These are phyloP conservation scores for Dentipellis fragilis DNA, from an alignment of 768 basidiomycete genomes.

Conservation along the genomic window DNA sequence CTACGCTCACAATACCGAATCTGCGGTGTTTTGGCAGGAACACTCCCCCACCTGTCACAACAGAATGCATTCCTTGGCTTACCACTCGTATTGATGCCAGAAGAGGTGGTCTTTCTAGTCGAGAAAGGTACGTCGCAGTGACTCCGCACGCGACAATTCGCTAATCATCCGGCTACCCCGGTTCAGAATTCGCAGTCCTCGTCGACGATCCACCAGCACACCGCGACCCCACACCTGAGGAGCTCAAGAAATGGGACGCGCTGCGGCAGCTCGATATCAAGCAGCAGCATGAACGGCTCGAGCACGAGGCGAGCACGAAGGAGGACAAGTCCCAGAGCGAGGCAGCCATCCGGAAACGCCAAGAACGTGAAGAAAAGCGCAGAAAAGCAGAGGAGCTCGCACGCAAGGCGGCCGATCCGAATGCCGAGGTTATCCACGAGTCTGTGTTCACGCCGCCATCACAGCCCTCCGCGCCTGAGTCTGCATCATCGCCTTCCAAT, in stretches of 20 bases:
- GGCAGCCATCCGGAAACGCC: constrained; percentile 61
- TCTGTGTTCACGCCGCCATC: neutral
- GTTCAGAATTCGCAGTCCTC: constrained; percentile 63
- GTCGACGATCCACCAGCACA: constrained; percentile 63
- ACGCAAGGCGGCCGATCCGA: neutral
- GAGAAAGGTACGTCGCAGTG: constrained; percentile 49
- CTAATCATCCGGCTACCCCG: constrained; percentile 2
- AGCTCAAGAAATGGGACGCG: constrained; percentile 44
- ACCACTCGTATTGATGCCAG: constrained; percentile 82
- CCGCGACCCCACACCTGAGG: constrained; percentile 32
- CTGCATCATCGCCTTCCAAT: constrained; percentile 7
- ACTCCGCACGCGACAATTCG: neutral
- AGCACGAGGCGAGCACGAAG: constrained; percentile 37
- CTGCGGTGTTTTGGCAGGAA: constrained; percentile 81
- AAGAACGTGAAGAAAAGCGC: constrained; percentile 50
- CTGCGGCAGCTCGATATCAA: constrained; percentile 35
- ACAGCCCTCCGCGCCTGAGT: constrained; percentile 2
- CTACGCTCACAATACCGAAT: constrained; percentile 75
- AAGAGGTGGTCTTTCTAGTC: constrained; percentile 85
- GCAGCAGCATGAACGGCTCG: constrained; percentile 40
- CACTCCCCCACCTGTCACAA: constrained; percentile 88
- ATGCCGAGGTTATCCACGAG: neutral
- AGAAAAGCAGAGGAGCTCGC: neutral
- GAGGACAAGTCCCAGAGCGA: constrained; percentile 33
- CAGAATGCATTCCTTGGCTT: constrained; percentile 94